phyloP scores from a whole-genome alignment of 2,329 filamentous ascomycete genomes.

The Calonectria leucothoes region DNA sequence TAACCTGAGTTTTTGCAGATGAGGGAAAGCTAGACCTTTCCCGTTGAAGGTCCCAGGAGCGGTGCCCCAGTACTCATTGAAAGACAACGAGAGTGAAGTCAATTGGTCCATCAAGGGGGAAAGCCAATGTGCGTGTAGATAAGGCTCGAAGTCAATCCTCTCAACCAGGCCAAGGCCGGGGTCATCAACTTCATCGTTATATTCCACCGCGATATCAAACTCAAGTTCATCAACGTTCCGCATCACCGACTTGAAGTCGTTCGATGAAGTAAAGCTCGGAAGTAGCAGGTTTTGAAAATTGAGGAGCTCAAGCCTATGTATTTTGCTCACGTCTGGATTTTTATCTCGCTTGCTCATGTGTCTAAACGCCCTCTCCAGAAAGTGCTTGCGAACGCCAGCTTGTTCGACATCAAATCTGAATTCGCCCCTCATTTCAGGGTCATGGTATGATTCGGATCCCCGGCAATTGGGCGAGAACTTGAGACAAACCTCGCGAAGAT shows the following conservation, averaged over 20 bases:
- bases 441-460: neutral
- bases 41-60: neutral
- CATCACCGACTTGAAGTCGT: neutral
- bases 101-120: neutral
- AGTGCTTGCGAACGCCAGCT: neutral
- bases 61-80: neutral
- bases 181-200: neutral
- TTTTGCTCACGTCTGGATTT: neutral
- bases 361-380: neutral
- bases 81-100: neutral
- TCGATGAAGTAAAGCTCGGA: neutral
- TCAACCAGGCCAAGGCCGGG: neutral
- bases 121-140: neutral
- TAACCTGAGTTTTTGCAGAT: neutral
- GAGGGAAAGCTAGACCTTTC: neutral
- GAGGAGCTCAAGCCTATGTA: neutral
- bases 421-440: neutral
- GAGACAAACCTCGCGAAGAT: neutral
- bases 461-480: neutral
- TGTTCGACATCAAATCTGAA: too few relatives aligned
- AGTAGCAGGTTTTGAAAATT: neutral
- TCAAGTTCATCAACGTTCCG: neutral
- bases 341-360: neutral
- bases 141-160: neutral
- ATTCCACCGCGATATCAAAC: neutral